A percentile compares a stretch with the other conserved stretches of the same genome.
Evolutionary conservation across 495 filamentous ascomycete species (phyloP).

Genomic region (Penicillium bialowiezense): DNA sequence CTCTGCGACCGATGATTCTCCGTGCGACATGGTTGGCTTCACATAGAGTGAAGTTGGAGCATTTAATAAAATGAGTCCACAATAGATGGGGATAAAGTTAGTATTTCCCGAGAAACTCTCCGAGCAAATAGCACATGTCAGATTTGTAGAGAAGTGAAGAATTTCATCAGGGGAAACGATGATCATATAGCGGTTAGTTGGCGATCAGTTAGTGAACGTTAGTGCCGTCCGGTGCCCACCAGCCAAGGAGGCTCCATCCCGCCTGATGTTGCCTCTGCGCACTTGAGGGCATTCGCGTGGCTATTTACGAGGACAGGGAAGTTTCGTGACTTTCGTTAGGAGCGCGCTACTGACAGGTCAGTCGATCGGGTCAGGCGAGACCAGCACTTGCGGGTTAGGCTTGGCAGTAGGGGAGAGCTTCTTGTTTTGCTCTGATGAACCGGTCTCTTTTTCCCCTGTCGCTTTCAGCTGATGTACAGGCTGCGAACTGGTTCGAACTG

Average conservation of each 20-base stretch:
- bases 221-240: conserved; percentile 3
- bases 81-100: not conserved
- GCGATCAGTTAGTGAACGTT: conserved; percentile 17
- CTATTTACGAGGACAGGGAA: not conserved
- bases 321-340: not conserved
- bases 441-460: not conserved
- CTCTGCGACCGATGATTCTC: not conserved
- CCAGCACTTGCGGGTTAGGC: conserved; percentile 2
- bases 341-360: conserved; percentile 7
- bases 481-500: not conserved
- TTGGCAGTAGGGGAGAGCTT: conserved; percentile 10
- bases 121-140: conserved; percentile 8
- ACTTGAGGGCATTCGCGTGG: not conserved
- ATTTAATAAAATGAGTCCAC: not conserved
- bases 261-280: conserved; percentile 4
- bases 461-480: not conserved
- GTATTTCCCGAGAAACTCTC: not conserved
- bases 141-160: not conserved
- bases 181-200: conserved; percentile 24
- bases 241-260: conserved; percentile 10
- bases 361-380: conserved; percentile 11
- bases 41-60: not conserved
- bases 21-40: conserved; percentile 9
- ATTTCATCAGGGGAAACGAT: conserved; percentile 20
- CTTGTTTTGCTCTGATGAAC: not conserved